phyloP scores from a whole-genome alignment of 2,329 filamentous ascomycete species.

The Diaporthe ilicicola region DNA sequence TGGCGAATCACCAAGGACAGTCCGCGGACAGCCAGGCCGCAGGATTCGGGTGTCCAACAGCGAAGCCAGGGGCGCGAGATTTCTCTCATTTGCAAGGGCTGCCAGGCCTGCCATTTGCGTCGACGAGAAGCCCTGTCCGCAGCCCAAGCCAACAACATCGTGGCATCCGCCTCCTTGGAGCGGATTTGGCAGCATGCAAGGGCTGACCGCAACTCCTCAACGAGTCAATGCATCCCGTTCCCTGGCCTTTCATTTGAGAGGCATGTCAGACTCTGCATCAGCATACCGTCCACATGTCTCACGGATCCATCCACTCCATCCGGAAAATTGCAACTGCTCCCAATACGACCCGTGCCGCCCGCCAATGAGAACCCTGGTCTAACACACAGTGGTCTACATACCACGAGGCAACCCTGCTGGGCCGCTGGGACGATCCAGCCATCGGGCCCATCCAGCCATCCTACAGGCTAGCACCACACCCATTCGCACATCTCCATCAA shows the following conservation, averaged over 20 bases:
- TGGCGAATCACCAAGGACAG: background rate
- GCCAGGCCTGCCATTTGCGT: background rate
- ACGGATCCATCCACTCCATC: constrained; percentile 22
- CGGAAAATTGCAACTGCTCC: constrained; percentile 28
- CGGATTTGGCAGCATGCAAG: constrained; percentile 25
- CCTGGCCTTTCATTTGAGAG: constrained; percentile 23
- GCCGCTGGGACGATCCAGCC: constrained; percentile 12
- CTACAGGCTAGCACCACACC: constrained; percentile 16
- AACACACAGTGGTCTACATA: constrained; percentile 10
- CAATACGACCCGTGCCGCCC: constrained; percentile 33
- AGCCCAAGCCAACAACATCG: background rate
- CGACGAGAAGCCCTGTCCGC: background rate
- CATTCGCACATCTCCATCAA: background rate
- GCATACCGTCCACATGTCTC: constrained; percentile 26
- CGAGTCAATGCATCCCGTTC: constrained; percentile 25
- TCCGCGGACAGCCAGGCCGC: background rate
- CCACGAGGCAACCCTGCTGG: constrained; percentile 28
- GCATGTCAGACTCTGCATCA: constrained; percentile 28
- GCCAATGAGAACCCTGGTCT: constrained; percentile 21
- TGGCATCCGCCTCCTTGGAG: background rate
- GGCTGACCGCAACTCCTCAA: constrained; percentile 29
- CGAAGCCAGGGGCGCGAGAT: background rate
- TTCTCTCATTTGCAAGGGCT: constrained; percentile 9
- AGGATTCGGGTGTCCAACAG: background rate
- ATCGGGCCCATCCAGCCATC: background rate